Evolutionary conservation across 352 stramenopile species (phyloP).

Genomic region (Pythium folliculosum): DNA sequence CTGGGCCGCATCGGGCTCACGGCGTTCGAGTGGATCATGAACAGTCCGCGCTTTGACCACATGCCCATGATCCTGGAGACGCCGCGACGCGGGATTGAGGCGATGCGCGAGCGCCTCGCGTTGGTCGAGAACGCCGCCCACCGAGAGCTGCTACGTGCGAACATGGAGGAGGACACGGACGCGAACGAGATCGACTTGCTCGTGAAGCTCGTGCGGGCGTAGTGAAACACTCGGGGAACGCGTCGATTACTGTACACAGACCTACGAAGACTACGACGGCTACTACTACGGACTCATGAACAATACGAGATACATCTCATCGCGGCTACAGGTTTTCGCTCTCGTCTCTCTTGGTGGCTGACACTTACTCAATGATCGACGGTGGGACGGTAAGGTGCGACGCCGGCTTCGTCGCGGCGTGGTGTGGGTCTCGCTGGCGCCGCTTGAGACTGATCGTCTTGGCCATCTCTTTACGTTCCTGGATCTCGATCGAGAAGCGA

Average conservation of each 20-base stretch:
- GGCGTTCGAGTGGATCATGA: constrained; percentile 48
- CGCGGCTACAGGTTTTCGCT: neutral
- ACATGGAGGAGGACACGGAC: constrained; percentile 16
- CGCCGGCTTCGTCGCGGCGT: neutral
- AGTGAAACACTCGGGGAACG: neutral
- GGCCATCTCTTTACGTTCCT: constrained; percentile 75
- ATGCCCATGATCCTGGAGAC: constrained; percentile 56
- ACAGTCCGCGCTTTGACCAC: constrained; percentile 34
- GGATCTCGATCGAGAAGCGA: constrained; percentile 66
- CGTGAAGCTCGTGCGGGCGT: constrained; percentile 12
- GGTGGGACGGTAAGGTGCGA: neutral
- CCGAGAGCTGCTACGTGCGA: constrained; percentile 5
- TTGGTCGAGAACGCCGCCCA: constrained; percentile 2
- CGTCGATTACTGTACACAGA: constrained; percentile 12
- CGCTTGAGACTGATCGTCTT: constrained; percentile 57
- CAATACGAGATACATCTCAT: neutral
- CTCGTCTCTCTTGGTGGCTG: constrained; percentile 6
- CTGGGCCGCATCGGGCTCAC: constrained; percentile 33
- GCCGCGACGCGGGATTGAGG: constrained; percentile 24
- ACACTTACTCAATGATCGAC: constrained; percentile 17
- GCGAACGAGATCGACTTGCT: constrained; percentile 30
- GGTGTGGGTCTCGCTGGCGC: constrained; percentile 15
- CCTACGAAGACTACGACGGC: neutral
- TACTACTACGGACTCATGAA: neutral
- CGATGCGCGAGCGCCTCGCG: neutral